Evolutionary conservation across 441 rosid species (phyloP), one percentile per base, ranked within the genome.

Genomic region (Pelargonium australe): DNA sequence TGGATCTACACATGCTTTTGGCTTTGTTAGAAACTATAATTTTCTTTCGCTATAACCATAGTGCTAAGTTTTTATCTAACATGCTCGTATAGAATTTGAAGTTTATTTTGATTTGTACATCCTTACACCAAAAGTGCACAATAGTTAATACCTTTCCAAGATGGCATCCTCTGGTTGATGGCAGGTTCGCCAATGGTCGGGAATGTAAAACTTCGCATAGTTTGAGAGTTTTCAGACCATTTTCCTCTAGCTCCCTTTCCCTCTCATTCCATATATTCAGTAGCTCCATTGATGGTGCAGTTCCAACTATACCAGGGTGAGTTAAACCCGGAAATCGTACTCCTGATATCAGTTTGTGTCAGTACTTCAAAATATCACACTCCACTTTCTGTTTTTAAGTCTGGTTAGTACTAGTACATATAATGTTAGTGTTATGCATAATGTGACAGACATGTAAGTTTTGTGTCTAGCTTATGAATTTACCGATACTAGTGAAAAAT

Each of bases 261-360:
- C 94, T 88, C 68, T 83, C 85, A 69, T 88, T 88, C 94, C 96
- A 89, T 78, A 91, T 89, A 43, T 75, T 78, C 57, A 86, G 73
- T 66, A 94, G 97, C 64, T 91, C 91, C 80, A 55, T 81, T 57
- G 96, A 89, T 70, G 99, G 96, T 9, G 97, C 96, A 9, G 96
- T 89, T 73, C 97, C 97, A 69, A 89, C 74, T 74, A 91, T 68
- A 74, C 96, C 92, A 60, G 96, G 94, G 77, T 91, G 96, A 75
- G 95, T 87, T 80, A 91, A 79, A 25, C 97, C 95, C 0, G 96
- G 96, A 82, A 91, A 89, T 25, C 95, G 66, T 49, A 91, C 99
- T 62, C 99, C 96, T 94, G 77, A 67, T 37, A 31, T 31, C 37
- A 31, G 37, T 2, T 31, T 31, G 37, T 31, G 37, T 31, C 37